Evolutionary conservation across 1,139 yeast genomes (phyloP), one percentile per base, ranked within the genome.

Genomic region (Suhomyces anneliseae): DNA sequence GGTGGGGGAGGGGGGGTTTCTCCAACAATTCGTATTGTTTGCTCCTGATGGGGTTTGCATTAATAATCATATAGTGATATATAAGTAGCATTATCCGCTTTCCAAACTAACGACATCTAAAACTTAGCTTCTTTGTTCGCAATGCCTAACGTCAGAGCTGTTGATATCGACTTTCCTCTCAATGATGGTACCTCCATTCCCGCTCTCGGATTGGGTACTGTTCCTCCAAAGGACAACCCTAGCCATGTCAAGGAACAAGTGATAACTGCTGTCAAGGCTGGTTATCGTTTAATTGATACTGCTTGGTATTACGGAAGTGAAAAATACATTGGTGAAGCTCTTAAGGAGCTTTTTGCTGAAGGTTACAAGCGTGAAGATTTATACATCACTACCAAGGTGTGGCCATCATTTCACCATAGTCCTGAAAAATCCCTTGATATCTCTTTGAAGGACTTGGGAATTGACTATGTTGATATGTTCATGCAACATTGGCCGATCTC

Each of bases 401-500:
- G 87, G 86, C 68, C 75, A 4, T 68, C 74, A 9, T 66, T 57
- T 44, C 65, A 64, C 51, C 69, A 69, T 44, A 65, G 54, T 45
- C 76, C 76, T 4, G 76, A 69, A 49, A 65, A 64, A 47, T 70
- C 77, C 2, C 59, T 72, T 37, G 71, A 72, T 37, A 47, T 54
- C 33, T 71, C 77, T 2, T 65, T 72, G 46, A 44, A 57, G n/a
- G 65, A 62, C 24, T 60, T 81, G 49, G 79, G 81, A 1, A 43
- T 81, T 39, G 87, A 81, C 26, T 82, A 83, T 52, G 83, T 81
- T 34, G 87, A 83, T 58, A 64, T 82, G 48, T 65, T 76, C 7
- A 69, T 83, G 50, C 85, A 81, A 51, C 87, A 83, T 59, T 83
- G 87, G 87, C 88, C 87, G 6, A 52, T 79, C 32, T 65, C 70